Evolutionary conservation across 805 yeast genomes (phyloP), one percentile per base, ranked within the genome.

Genomic region (Metschnikowia rubicola): DNA sequence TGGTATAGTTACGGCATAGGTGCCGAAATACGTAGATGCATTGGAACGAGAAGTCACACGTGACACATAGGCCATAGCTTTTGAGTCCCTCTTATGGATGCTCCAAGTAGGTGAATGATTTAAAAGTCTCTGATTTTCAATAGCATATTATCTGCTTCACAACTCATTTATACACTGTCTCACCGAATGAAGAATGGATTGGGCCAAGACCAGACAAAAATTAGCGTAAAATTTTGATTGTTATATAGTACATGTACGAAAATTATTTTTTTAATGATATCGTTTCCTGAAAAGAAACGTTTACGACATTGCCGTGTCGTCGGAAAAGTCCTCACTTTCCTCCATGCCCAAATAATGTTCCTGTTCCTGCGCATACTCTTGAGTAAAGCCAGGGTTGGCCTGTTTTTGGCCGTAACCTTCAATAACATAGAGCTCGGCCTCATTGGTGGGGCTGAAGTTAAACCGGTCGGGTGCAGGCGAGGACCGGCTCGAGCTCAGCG

Each of bases 271-370:
- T 19, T 28, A 28, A 36, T 11, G 21, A 35, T 9, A 12, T 13
- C 5, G 11, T 8, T 12, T 8, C n/a, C 9, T 13, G 13, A n/a
- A 10, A 33, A 11, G 21, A 15, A 15, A n/a, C 15, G 11, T 10
- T 35, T 38, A 39, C 30, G 26, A 30, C 53, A 50, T 50, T 15
- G 46, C 34, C 17, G 46, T 47, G 32, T 53, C 48, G 35, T 54
- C 58, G 13, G 53, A 43, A 42, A 39, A 53, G 36, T 55, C 58
- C 40, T 55, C 60, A 34, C 54, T 50, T 36, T 61, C 64, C n/a
- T 51, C 61, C 73, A 67, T 68, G 2, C 73, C 73, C 48, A 69
- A 65, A 43, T 64, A 69, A 52, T 69, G 60, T 44, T 69, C 74
- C 41, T 64, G 74, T 46, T 69, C 74, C 46, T 56, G 64, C 28